Evolutionary conservation across 2,329 filamentous ascomycete species (phyloP).

Genomic region (Penicillium sp.): DNA sequence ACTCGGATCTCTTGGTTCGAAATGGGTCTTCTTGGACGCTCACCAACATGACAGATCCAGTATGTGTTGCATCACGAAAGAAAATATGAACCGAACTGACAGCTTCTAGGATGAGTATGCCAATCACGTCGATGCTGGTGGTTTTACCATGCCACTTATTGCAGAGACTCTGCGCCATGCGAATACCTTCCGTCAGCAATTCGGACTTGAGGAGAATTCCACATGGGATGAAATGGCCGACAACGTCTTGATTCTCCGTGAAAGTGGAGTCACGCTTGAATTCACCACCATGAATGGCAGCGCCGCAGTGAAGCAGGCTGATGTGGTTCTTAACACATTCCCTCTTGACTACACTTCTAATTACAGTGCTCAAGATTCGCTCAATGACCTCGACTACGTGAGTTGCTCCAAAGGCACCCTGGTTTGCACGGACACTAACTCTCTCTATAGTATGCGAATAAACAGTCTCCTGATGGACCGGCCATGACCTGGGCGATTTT

Average conservation of each 20-base stretch:
- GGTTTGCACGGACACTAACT: conserved; percentile 1
- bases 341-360: conserved; percentile 65
- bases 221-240: conserved; percentile 62
- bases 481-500: conserved; percentile 76
- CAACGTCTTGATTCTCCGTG: conserved; percentile 60
- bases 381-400: conserved; percentile 66
- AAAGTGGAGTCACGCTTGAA: conserved; percentile 66
- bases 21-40: conserved; percentile 61
- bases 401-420: conserved; percentile 18
- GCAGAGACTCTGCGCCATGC: conserved; percentile 59
- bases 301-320: conserved; percentile 70
- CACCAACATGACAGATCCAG: conserved; percentile 73
- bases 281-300: conserved; percentile 70
- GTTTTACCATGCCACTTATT: conserved; percentile 69
- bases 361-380: conserved; percentile 52
- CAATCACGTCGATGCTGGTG: conserved; percentile 69
- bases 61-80: conserved; percentile 37
- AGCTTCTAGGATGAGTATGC: conserved; percentile 64
- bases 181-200: conserved; percentile 61
- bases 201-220: conserved; percentile 59
- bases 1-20: conserved; percentile 61
- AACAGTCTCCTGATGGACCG: conserved; percentile 69
- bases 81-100: conserved; percentile 1
- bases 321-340: conserved; percentile 69
- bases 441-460: conserved; percentile 62